Evolutionary conservation across 106 monocot species (phyloP), one percentile per base, ranked within the genome.

Genomic region (Amphibolis antarctica): DNA sequence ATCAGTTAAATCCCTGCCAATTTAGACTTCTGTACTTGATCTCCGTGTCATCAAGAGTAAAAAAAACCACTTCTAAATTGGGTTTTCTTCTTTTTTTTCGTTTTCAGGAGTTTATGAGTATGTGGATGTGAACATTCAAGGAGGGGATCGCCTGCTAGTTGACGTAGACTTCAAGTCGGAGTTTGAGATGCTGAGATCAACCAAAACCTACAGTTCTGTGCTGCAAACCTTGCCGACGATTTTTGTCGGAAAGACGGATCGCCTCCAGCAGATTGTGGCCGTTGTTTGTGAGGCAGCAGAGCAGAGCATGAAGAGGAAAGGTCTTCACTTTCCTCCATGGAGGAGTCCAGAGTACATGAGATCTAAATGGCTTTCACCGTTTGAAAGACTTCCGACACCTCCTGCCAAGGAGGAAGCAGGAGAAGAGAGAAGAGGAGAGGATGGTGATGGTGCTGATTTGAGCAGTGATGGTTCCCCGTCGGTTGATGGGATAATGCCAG

Each of bases 121-220:
- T 65, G 62, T 88, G 9, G 88, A 88, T 71, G 92, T 82, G 60
- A 48, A 82, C 45, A 25, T 82, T 44, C 53, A 54, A 47, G 63
- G 44, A 44, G 83, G 69, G 42, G 79, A 81, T 21, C 65, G 92
- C 46, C 18, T 84, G 22, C 28, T 87, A 12, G 53, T 92, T 3
- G 92, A 87, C 71, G 65, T 92, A 27, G 92, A 92, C 46, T 87
- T 92, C 71, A 51, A 77, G n/a, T 82, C 92, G 26, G 83, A 82
- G 75, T 92, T 92, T 71, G 87, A 92, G 76, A 84, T 87, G 46
- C 84, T 81, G 0, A 76, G 92, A 28, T 78, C 87, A n/a, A 92
- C 86, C 5, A 92, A 92, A 69, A 19, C 28, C 24, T 87, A 92
- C 66, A 47, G 82, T 1, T 63, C 72, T 0, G 63, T 78, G 42